Evolutionary conservation across 202 grass and related monocot species (phyloP), one percentile per base, ranked within the genome.

Genomic region (Panicum virgatum): DNA sequence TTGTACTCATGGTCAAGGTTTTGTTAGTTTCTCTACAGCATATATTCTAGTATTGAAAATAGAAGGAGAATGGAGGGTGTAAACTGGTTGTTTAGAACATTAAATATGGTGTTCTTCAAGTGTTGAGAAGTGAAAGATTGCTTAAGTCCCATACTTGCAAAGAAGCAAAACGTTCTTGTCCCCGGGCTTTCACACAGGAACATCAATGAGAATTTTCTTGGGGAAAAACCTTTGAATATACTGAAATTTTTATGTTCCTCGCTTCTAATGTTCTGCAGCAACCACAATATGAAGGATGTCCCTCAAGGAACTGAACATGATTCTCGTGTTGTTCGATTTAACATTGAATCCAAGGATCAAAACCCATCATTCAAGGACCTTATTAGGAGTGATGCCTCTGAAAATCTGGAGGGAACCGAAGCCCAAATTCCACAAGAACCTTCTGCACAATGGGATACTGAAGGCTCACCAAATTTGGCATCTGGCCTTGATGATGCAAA

Each of bases 401-500:
- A 93, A 89, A 94, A 87, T 77, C 70, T 68, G 65, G 92, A 94
- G 68, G 82, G 64, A 74, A 26, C 62, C 52, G 78, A 83, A 50
- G 78, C 57, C 36, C 87, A 92, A 64, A 82, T 80, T 75, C 74
- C 83, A 76, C 89, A 89, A 83, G 94, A 97, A 80, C 47, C 86
- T 88, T 84, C 88, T 81, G 30, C 84, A 6, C 88, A 98, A 34
- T 91, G 90, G 92, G 90, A 80, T 82, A 77, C 90, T 71, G 92
- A 62, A 70, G 87, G 10, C 76, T 82, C 90, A 45, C 81, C 86
- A 57, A 91, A 85, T 86, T 59, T 86, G 71, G 65, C 73, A 76
- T 79, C 92, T 80, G 90, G 86, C 42, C 73, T 79, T 37, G 96
- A 98, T 25, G 90, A 92, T 25, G 81, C 79, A 66, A 98, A 93